Percentiles rank a stretch among this genome's conserved stretches.
These are phyloP conservation scores for Elsinoe batatas DNA, from an alignment of 2,329 filamentous ascomycete genomes.

Conservation along the genomic window DNA sequence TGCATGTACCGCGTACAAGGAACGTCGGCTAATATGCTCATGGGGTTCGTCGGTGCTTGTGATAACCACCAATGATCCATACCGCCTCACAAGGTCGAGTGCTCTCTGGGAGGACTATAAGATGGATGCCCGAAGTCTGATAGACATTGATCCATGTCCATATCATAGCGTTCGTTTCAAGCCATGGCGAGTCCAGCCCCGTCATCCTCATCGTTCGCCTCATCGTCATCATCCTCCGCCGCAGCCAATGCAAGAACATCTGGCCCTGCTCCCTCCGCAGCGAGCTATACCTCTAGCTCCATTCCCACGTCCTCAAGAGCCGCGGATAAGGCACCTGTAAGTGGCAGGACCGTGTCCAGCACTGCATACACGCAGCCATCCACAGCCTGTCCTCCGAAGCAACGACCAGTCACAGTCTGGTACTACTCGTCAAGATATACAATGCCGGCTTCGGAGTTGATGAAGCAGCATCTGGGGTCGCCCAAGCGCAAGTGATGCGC, in stretches of 20 bases:
- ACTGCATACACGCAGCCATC: conserved; percentile 7
- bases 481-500: conserved; percentile 2
- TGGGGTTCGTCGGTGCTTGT: background rate
- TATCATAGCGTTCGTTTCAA: background rate
- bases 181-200: background rate
- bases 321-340: conserved; percentile 3
- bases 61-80: background rate
- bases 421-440: conserved; percentile 12
- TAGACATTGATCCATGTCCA: background rate
- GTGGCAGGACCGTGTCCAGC: background rate
- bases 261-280: background rate
- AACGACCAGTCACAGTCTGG: conserved; percentile 3
- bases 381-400: conserved; percentile 6
- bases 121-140: conserved; percentile 4
- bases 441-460: conserved; percentile 1
- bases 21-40: background rate
- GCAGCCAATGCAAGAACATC: background rate
- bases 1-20: conserved; percentile 4
- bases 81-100: background rate
- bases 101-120: background rate
- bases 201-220: background rate
- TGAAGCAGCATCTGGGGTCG: conserved; percentile 10
- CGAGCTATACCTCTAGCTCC: background rate
- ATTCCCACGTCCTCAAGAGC: conserved; percentile 3
- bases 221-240: background rate